Conservation (phyloP, 2,329 filamentous ascomycete genomes). For the Trichoderma sp. region DNA sequence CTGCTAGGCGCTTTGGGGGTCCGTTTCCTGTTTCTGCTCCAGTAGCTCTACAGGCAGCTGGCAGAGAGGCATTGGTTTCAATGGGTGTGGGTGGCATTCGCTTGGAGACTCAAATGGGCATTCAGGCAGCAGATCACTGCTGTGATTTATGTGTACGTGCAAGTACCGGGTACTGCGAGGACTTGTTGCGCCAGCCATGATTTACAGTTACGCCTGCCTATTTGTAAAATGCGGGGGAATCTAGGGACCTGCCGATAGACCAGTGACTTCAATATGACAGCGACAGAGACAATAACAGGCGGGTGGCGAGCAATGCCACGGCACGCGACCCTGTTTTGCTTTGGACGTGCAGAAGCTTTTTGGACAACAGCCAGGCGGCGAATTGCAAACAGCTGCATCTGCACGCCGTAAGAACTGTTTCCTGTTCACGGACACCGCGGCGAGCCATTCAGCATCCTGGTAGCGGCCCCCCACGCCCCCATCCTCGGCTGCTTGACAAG, state of each 20-base stretch:
- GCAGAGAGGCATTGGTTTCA: background rate
- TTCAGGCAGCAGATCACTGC: background rate
- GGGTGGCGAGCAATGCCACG: background rate
- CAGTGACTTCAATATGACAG: background rate
- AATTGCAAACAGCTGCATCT: background rate
- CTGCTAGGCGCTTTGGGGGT: background rate
- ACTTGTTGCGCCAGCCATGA: background rate
- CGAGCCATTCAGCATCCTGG: background rate
- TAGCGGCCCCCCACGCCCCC: background rate
- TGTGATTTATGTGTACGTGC: background rate
- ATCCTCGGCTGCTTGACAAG: background rate
- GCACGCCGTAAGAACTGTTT: background rate
- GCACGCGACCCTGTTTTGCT: slow-evolving; percentile 2
- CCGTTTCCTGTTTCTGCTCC: background rate
- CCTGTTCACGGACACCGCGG: background rate
- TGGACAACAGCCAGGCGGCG: background rate
- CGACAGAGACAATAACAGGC: background rate
- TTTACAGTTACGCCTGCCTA: background rate
- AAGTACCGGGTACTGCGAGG: background rate
- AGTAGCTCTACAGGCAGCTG: background rate
- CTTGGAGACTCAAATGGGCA: slow-evolving; percentile 5
- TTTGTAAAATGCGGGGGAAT: slow-evolving; percentile 28
- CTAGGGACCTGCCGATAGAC: slow-evolving; percentile 27
- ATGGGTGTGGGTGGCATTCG: slow-evolving; percentile 22
- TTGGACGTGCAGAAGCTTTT: background rate